phyloP scores from a whole-genome alignment of 2,329 filamentous ascomycete species.

The Colletotrichum sp. region DNA sequence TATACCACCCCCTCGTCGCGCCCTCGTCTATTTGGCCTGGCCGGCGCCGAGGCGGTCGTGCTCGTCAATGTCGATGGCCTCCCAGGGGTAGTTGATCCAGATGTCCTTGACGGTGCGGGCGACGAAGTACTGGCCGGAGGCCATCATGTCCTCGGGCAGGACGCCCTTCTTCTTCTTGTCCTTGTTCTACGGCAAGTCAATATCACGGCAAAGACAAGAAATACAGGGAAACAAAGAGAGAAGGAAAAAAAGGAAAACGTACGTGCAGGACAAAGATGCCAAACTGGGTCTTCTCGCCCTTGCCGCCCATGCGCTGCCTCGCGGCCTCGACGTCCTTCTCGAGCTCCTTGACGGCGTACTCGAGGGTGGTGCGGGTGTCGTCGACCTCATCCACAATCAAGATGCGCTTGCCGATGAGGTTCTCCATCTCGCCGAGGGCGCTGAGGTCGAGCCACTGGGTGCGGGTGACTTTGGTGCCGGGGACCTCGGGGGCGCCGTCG shows the following conservation, averaged over 20 bases:
- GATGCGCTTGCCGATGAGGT: constrained; percentile 88
- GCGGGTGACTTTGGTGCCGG: constrained; percentile 92
- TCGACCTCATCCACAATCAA: constrained; percentile 96
- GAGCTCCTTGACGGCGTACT: constrained; percentile 91
- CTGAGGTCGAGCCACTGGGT: constrained; percentile 98
- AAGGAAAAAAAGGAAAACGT: constrained; percentile 37
- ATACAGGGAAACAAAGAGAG: too few relatives aligned
- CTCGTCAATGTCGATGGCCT: constrained; percentile 91
- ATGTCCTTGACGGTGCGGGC: constrained; percentile 89
- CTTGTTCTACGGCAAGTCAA: constrained; percentile 70
- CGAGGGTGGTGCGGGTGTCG: constrained; percentile 91
- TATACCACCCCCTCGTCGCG: constrained; percentile 18
- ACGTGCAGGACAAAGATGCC: constrained; percentile 95
- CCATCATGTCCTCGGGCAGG: constrained; percentile 79
- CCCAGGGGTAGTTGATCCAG: constrained; percentile 99
- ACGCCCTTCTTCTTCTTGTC: constrained; percentile 93
- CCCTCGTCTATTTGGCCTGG: constrained; percentile 33
- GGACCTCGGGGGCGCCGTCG: constrained; percentile 67
- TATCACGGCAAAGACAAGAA: too few relatives aligned
- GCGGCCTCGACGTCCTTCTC: constrained; percentile 92
- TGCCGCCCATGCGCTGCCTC: constrained; percentile 72
- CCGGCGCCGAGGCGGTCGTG: constrained; percentile 75
- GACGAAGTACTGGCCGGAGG: constrained; percentile 77
- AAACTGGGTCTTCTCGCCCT: constrained; percentile 78
- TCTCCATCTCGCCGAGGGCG: constrained; percentile 81